phyloP scores from a whole-genome alignment of 495 filamentous ascomycete species.

The Cryomyces minteri region DNA sequence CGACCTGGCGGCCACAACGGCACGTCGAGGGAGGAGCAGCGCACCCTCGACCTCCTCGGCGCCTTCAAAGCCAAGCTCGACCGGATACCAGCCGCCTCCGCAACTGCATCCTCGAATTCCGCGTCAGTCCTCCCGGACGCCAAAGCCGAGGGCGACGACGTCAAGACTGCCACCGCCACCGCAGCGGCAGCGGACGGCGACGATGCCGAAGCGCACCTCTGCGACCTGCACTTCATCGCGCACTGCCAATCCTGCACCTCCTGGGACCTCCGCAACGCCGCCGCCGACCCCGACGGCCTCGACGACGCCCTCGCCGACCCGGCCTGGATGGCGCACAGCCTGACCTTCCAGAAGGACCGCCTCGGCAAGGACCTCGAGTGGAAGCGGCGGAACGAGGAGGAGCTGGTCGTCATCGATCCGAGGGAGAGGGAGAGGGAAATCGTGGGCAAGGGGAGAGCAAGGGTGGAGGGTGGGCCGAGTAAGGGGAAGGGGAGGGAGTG shows the following conservation, averaged over 20 bases:
- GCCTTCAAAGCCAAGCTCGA: conserved; percentile 69
- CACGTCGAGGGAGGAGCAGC: conserved; percentile 35
- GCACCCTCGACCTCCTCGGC: conserved; percentile 46
- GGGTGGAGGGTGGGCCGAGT: neutral
- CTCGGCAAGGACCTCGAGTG: conserved; percentile 83
- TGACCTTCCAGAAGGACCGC: conserved; percentile 77
- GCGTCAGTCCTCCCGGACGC: neutral
- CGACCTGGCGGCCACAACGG: conserved; percentile 30
- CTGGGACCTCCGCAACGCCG: conserved; percentile 39
- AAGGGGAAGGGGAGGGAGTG: neutral
- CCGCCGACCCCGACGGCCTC: conserved; percentile 27
- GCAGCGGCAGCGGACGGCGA: conserved; percentile 3
- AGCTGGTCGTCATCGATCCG: conserved; percentile 89
- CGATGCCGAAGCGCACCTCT: conserved; percentile 8
- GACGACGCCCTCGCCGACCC: conserved; percentile 39
- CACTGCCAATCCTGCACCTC: conserved; percentile 78
- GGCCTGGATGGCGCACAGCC: conserved; percentile 47
- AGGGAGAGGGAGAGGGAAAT: conserved; percentile 61
- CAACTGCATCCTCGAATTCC: neutral
- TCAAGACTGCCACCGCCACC: conserved; percentile 3
- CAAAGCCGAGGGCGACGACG: conserved; percentile 19
- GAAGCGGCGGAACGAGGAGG: conserved; percentile 73
- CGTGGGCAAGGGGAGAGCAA: conserved; percentile 29
- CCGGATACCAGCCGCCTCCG: conserved; percentile 23
- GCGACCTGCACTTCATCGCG: conserved; percentile 35